phyloP scores from a whole-genome alignment of 176 grass and related monocot genomes.

The Oropetium thomaeum region DNA sequence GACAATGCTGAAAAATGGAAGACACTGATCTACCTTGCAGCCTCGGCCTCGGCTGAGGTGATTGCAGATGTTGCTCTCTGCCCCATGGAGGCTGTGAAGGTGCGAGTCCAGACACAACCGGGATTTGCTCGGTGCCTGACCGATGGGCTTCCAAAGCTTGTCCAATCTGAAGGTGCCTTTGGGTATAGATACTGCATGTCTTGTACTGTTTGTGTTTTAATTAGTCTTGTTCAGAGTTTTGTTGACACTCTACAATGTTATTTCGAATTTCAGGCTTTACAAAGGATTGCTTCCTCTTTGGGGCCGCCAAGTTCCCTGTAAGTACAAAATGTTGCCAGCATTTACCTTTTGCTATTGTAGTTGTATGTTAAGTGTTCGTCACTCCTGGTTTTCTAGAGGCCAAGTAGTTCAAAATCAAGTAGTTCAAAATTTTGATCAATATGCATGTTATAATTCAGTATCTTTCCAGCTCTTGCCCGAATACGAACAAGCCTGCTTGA shows the following conservation, averaged over 20 bases:
- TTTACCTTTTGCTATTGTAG: conserved; percentile 16
- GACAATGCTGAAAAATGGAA: conserved; percentile 49
- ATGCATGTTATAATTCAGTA: conserved; percentile 1
- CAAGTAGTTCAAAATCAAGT: not conserved
- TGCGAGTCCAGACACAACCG: conserved; percentile 74
- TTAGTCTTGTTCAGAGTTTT: conserved; percentile 11
- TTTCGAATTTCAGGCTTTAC: conserved; percentile 73
- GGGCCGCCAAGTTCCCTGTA: conserved; percentile 95
- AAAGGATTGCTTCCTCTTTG: conserved; percentile 86
- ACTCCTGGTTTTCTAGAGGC: not conserved
- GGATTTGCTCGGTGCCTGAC: conserved; percentile 64
- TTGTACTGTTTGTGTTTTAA: not conserved
- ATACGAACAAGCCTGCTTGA: not conserved
- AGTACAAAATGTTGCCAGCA: conserved; percentile 28
- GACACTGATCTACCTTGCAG: conserved; percentile 65
- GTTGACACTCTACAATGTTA: conserved; percentile 11
- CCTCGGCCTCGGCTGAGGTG: conserved; percentile 75
- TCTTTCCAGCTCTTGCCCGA: not conserved
- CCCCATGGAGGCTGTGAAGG: conserved; percentile 91
- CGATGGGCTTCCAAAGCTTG: conserved; percentile 75
- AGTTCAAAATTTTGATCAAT: not conserved
- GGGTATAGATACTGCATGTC: conserved; percentile 56
- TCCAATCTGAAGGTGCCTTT: conserved; percentile 71
- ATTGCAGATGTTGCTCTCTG: conserved; percentile 82
- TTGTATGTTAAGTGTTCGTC: not conserved